These are phyloP conservation scores for Hemileccinum rubropunctum DNA, from an alignment of 768 basidiomycete genomes.

Conservation along the genomic window DNA sequence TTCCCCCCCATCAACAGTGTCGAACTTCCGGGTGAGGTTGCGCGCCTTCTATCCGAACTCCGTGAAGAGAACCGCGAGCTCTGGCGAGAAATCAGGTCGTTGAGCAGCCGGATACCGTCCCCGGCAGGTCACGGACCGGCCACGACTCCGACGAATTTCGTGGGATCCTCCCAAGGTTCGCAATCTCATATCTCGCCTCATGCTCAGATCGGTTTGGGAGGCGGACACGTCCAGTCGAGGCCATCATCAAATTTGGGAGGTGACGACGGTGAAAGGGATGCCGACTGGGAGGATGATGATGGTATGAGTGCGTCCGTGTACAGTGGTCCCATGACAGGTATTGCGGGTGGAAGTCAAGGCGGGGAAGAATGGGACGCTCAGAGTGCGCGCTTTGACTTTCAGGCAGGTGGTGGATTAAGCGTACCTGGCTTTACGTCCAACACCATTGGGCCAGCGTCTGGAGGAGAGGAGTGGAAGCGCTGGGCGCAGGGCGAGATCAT, in stretches of 20 bases:
- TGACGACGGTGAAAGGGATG: conserved; percentile 26
- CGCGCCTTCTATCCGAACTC: conserved; percentile 51
- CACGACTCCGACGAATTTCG: conserved; percentile 6
- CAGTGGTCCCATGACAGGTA: conserved; percentile 8
- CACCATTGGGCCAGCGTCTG: neutral
- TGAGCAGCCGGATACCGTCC: conserved; percentile 24
- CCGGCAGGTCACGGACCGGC: neutral
- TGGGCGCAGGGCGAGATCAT: conserved; percentile 38
- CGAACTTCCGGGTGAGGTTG: conserved; percentile 79
- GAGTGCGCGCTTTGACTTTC: conserved; percentile 13
- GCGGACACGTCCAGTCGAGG: conserved; percentile 23
- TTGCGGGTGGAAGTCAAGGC: conserved; percentile 14
- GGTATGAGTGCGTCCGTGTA: conserved; percentile 7
- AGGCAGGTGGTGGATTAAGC: conserved; percentile 10
- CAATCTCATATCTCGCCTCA: conserved; percentile 9
- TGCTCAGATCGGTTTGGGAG: conserved; percentile 8
- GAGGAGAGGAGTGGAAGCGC: conserved; percentile 27
- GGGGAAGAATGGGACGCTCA: conserved; percentile 27
- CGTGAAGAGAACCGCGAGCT: conserved; percentile 69
- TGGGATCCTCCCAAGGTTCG: conserved; percentile 6
- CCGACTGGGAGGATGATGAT: conserved; percentile 31
- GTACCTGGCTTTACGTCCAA: conserved; percentile 13
- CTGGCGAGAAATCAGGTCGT: conserved; percentile 35
- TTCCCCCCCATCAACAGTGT: conserved; percentile 55
- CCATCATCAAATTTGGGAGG: conserved; percentile 27